Evolutionary conservation across 495 filamentous ascomycete species (phyloP).

Genomic region (Darksidea phi): DNA sequence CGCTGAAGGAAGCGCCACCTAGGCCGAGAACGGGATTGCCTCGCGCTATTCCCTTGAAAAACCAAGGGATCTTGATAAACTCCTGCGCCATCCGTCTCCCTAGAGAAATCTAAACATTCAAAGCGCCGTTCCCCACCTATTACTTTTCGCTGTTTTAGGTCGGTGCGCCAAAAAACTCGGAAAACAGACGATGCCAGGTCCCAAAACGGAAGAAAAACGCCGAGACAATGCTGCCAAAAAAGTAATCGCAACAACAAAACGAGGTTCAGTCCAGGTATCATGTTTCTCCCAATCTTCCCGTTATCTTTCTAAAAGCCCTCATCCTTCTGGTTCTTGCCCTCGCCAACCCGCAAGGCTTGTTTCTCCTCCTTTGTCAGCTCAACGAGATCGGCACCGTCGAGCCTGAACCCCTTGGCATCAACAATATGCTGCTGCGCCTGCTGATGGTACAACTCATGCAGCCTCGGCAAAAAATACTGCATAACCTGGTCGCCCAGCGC

Average conservation of each 20-base stretch:
- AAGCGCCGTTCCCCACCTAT: too few relatives aligned
- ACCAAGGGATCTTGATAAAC: too few relatives aligned
- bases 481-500: constrained; percentile 24
- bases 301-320: constrained; percentile 22
- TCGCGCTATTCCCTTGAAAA: too few relatives aligned
- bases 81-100: too few relatives aligned
- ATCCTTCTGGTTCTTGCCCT: constrained; percentile 30
- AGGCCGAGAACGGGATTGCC: too few relatives aligned
- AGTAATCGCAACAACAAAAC: background rate
- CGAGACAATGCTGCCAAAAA: background rate
- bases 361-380: constrained; percentile 29
- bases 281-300: background rate
- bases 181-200: background rate
- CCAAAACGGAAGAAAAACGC: background rate
- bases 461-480: constrained; percentile 34
- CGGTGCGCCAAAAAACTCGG: too few relatives aligned
- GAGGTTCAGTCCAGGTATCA: background rate
- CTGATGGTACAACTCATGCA: constrained; percentile 29
- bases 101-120: too few relatives aligned
- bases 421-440: constrained; percentile 19
- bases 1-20: too few relatives aligned
- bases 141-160: too few relatives aligned
- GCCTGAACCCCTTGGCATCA: constrained; percentile 30
- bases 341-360: background rate
- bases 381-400: constrained; percentile 25